Evolutionary conservation across 2,329 filamentous ascomycete genomes (phyloP).

Genomic region (Aspergillus novoparasiticus): DNA sequence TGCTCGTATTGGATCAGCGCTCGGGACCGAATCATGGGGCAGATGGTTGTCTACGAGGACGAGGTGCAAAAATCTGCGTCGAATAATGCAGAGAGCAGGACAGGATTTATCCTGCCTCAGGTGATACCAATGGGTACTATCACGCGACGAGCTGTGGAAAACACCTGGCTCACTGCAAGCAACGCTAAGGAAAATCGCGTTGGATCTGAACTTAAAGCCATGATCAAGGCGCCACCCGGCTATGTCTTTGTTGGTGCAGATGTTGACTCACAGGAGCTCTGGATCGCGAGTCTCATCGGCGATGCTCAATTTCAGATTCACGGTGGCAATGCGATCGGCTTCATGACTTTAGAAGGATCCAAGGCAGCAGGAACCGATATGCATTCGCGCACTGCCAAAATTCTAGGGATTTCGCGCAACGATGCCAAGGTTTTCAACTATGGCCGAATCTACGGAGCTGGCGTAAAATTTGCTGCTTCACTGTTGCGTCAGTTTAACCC

Average conservation of each 20-base stretch:
- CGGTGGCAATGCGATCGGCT: constrained; percentile 94
- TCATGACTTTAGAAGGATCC: constrained; percentile 97
- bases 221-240: constrained; percentile 88
- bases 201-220: constrained; percentile 94
- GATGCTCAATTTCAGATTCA: constrained; percentile 94
- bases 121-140: constrained; percentile 98
- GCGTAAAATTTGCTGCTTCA: constrained; percentile 87
- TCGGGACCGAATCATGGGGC: constrained; percentile 87
- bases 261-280: constrained; percentile 95
- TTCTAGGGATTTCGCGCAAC: constrained; percentile 90
- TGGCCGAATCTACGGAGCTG: constrained; percentile 97
- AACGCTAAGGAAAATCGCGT: constrained; percentile 97
- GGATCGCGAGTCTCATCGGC: constrained; percentile 94
- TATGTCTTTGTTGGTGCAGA: constrained; percentile 96
- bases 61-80: constrained; percentile 48
- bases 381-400: constrained; percentile 89
- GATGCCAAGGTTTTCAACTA: constrained; percentile 99
- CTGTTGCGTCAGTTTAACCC: constrained; percentile 94
- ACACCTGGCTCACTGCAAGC: constrained; percentile 96
- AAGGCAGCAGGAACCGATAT: constrained; percentile 93
- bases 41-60: constrained; percentile 87
- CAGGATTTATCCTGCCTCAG: constrained; percentile 92
- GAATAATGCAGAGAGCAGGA: constrained; percentile 30
- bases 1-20: constrained; percentile 99
- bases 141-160: constrained; percentile 90